Evolutionary conservation across 345 rosid genomes (phyloP).

Genomic region (Raphanus raphanistrum): DNA sequence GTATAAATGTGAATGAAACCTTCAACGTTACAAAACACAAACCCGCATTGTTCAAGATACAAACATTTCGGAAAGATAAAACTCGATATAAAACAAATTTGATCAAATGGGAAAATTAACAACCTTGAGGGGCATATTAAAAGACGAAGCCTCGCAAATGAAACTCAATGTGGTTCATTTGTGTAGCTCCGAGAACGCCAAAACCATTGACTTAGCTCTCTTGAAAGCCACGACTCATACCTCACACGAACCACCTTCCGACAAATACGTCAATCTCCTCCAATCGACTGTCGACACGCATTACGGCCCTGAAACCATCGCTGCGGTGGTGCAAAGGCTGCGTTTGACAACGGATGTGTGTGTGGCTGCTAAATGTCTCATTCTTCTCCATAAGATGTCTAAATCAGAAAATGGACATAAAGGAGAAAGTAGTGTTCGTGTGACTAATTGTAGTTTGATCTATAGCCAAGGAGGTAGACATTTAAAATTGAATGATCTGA

Average conservation of each 20-base stretch:
- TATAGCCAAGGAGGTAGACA: conserved; percentile 10
- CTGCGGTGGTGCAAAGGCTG: conserved; percentile 8
- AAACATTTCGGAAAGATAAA: background rate
- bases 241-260: conserved; percentile 16
- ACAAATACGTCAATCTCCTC: conserved; percentile 18
- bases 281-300: conserved; percentile 12
- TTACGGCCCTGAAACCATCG: conserved; percentile 20
- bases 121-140: conserved; percentile 15
- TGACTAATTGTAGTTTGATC: background rate
- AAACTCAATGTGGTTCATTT: conserved; percentile 30
- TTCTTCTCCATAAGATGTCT: conserved; percentile 23
- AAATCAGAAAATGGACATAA: conserved; percentile 4
- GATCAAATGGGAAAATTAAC: conserved; percentile 19
- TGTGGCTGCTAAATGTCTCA: conserved; percentile 29
- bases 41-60: background rate
- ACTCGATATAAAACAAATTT: background rate
- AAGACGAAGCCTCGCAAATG: conserved; percentile 30
- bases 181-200: conserved; percentile 21
- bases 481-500: conserved; percentile 17
- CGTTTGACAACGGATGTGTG: conserved; percentile 21
- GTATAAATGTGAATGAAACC: background rate
- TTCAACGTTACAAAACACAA: background rate
- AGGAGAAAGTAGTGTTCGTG: background rate
- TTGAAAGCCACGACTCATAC: conserved; percentile 35
- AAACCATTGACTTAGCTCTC: conserved; percentile 28